Base-by-base conservation (phyloP, 495 filamentous ascomycete species). In the Thermothielavioides terrestris region DNA sequence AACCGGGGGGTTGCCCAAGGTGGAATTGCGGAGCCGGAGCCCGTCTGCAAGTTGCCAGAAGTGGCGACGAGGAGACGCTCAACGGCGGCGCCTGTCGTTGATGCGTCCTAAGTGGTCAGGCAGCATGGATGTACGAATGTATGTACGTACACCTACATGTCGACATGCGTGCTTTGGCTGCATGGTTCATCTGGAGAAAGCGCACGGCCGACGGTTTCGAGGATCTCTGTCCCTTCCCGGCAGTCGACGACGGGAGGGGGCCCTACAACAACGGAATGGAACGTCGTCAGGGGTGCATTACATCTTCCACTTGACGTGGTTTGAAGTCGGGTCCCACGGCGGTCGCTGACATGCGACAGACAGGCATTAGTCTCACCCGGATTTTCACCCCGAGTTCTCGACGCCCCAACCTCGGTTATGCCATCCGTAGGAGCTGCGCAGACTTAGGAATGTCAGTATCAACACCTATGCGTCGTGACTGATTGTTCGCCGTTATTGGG, bases 21-120 rank as follows among this genome's bases (percentile, higher is more conserved):
- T 34, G 30, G 53, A 36, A 43, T 43, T 14, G 28, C 47, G 47
- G 51, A 50, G 41, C 47, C 43, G 50, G 46, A 60, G 36, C 2
- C 18, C 50, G 42, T 21, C 38, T 49, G 42, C 17, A 34, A 25
- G 22, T 47, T 21, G 39, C 28, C 32, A 23, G 22, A 46, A 42
- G 9, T 25, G 51, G 36, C 31, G 54, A 50, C 42, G 46, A 26
- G 57, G 28, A n/a, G 15, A 3, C 27, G 46, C 47, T 41, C 48
- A 53, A 51, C 32, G 42, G 50, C 21, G 36, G 39, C 28, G 52
- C 58, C 50, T 30, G 46, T 56, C 53, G 57, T 53, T 41, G 53
- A 34, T 36, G 47, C 53, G 51, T 55, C 58, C 55, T 53, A n/a
- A n/a, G n/a, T n/a, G n/a, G n/a, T n/a, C n/a, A n/a, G n/a, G n/a